phyloP scores from a whole-genome alignment of 2,329 filamentous ascomycete species.

The Colletotrichum sp. region DNA sequence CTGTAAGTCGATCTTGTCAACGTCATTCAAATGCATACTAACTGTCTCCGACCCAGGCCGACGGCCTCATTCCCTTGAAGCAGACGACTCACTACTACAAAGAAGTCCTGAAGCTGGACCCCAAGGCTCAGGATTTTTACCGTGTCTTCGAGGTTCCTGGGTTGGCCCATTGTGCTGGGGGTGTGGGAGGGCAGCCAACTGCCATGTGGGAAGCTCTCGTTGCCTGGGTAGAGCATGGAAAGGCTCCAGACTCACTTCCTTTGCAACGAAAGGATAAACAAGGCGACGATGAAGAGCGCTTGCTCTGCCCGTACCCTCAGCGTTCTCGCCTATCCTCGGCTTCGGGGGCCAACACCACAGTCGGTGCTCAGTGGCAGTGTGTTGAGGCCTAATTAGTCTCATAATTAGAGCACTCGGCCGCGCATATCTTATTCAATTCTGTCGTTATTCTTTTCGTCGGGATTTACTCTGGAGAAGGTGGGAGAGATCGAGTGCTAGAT shows the following conservation, averaged over 20 bases:
- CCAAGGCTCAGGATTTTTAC: conserved; percentile 31
- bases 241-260: conserved; percentile 21
- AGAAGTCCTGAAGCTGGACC: conserved; percentile 16
- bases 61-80: conserved; percentile 20
- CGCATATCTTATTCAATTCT: accelerated
- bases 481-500: not conserved
- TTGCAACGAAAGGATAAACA: not conserved
- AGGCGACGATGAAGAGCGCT: not conserved
- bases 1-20: not conserved
- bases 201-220: conserved; percentile 5
- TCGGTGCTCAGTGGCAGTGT: not conserved
- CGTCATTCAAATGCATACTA: too few relatives aligned
- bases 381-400: not conserved
- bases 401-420: not conserved
- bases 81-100: conserved; percentile 31
- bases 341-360: not conserved
- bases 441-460: accelerated
- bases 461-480: accelerated
- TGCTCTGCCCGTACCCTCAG: not conserved
- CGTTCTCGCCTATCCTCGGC: not conserved
- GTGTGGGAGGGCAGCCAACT: conserved; percentile 27
- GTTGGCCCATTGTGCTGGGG: conserved; percentile 33
- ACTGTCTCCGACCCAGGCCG: conserved; percentile 22
- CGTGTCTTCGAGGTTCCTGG: conserved; percentile 36
- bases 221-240: conserved; percentile 35